A percentile compares a stretch with the other conserved stretches of the same genome.
Conservation (phyloP, 2,329 filamentous ascomycete species). For the Graphilbum ipis-grandicollis region DNA sequence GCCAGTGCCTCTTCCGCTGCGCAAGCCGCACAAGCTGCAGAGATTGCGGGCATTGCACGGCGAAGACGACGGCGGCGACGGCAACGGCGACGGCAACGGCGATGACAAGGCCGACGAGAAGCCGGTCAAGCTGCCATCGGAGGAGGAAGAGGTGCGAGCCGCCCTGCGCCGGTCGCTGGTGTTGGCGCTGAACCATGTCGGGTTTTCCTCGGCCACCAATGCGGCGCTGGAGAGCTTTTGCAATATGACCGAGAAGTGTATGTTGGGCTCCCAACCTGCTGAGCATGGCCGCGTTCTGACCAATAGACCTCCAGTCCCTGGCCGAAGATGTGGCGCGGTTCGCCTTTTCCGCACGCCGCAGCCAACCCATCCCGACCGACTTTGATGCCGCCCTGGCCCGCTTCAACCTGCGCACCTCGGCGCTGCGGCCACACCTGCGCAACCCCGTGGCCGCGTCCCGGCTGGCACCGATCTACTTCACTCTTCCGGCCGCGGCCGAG, state of each 20-base stretch:
- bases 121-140: neutral
- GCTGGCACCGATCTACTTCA: constrained; percentile 21
- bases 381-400: constrained; percentile 34
- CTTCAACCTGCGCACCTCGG: constrained; percentile 32
- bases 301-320: constrained; percentile 31
- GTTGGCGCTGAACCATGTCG: constrained; percentile 36
- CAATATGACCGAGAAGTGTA: constrained; percentile 38
- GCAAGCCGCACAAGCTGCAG: constrained; percentile 5
- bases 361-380: constrained; percentile 35
- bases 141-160: constrained; percentile 18
- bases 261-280: constrained; percentile 15
- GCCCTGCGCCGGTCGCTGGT: constrained; percentile 38
- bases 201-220: constrained; percentile 35
- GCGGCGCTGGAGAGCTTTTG: constrained; percentile 44
- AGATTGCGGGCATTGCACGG: constrained; percentile 4
- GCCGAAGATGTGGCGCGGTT: constrained; percentile 28
- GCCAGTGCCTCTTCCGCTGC: neutral
- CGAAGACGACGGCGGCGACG: too few relatives aligned
- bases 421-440: constrained; percentile 37
- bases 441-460: constrained; percentile 28
- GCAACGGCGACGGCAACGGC: constrained; percentile 4
- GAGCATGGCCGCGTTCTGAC: constrained; percentile 11
- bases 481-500: neutral
- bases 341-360: constrained; percentile 31
- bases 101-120: neutral